Evolutionary conservation across 2,329 filamentous ascomycete genomes (phyloP), one percentile per base, ranked within the genome.

Genomic region (Aspergillus phoenicis): DNA sequence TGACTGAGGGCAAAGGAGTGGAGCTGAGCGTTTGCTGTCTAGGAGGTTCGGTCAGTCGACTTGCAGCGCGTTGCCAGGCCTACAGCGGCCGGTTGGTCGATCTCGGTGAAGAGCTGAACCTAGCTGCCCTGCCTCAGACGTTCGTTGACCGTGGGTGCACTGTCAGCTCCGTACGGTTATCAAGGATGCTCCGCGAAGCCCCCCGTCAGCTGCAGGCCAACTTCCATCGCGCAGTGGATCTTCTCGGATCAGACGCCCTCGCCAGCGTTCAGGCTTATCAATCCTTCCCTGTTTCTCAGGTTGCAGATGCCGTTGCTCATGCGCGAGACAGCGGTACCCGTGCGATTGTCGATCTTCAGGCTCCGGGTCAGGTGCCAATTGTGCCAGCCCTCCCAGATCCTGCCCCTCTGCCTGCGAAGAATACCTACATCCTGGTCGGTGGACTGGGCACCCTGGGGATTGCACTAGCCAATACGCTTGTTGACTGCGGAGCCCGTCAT

Each of bases 391-490:
- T 36, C 2, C 30, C 45, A 28, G 13, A 4, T 13, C 20, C 43
- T 45, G 4, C 22, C 28, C 6, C 33, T 3, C 30, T 33, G 8
- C n/a, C 28, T 22, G 17, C 26, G 28, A 15, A 28, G 20, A 13
- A 47, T 13, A 68, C 68, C 2, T 70, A 68, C 10, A 60, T 70
- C 5, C 60, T 70, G 22, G 66, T 65, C 8, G 67, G 67, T 51
- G 68, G 68, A 1, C 51, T 70, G n/a, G 66, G 68, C 8, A 65
- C 63, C 28, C 58, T 70, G 1, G 68, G 68, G 13, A 60, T 68
- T 24, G 62, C 66, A 8, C 48, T 67, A 28, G 68, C 68, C 6
- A 57, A 63, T 10, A 67, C 60, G 4, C 54, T 70, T 43, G 59
- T 60, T 6, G 54, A 60, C 8, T 62, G 57, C 47, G 67, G 68